A percentile compares a stretch with the other conserved stretches of the same genome.
phyloP scores from a whole-genome alignment of 345 rosid genomes.

The Psidium friedrichsthalianum region DNA sequence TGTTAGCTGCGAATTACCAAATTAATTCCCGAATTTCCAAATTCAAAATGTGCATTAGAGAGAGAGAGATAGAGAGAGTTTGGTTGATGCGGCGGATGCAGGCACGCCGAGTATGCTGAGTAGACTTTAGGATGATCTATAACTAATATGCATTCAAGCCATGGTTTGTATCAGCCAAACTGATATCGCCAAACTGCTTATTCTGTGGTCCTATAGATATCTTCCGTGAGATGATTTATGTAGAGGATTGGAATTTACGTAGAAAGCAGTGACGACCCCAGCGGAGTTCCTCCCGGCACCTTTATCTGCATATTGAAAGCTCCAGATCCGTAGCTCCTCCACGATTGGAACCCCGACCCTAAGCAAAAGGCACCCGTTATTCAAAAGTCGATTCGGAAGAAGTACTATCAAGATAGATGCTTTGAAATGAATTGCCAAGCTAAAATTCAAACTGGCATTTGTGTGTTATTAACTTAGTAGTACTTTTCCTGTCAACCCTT shows the following conservation, averaged over 20 bases:
- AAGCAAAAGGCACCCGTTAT: too few species aligned
- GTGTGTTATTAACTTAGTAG: not conserved
- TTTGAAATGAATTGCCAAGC: not conserved
- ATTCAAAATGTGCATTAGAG: not conserved
- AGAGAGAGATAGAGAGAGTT: not conserved
- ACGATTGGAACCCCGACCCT: not conserved
- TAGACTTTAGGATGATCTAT: too few species aligned
- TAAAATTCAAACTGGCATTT: not conserved
- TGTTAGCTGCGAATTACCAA: constrained; percentile 19
- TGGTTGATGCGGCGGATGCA: not conserved
- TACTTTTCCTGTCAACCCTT: not conserved
- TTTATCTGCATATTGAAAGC: not conserved
- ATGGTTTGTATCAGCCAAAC: not conserved
- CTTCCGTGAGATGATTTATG: not conserved
- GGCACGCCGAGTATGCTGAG: not conserved
- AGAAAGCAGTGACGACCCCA: not conserved
- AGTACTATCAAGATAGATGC: not conserved
- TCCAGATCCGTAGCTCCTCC: not conserved
- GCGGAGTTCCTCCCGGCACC: not conserved
- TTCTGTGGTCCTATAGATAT: too few species aligned
- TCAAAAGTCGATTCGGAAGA: not conserved
- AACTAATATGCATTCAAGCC: not conserved
- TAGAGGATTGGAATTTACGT: not conserved
- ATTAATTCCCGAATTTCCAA: not conserved
- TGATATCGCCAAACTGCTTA: not conserved